These are phyloP conservation scores for Balakata baccata DNA, from an alignment of 345 rosid species.

Conservation along the genomic window DNA sequence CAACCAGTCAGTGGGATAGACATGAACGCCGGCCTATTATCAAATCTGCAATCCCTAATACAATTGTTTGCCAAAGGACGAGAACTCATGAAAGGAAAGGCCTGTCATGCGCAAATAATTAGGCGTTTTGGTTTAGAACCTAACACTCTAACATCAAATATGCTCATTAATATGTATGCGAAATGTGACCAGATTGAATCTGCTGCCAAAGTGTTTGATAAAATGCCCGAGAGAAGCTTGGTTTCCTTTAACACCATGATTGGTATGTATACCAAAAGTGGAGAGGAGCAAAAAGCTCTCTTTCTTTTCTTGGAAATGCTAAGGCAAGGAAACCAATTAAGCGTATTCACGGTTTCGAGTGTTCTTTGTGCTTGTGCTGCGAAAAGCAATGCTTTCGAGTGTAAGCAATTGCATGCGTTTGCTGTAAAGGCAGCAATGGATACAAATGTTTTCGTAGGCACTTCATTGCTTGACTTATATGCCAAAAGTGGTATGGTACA, in stretches of 20 bases:
- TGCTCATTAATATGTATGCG: conserved; percentile 47
- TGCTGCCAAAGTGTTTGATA: conserved; percentile 69
- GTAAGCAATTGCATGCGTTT: conserved; percentile 64
- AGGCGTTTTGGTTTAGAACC: conserved; percentile 28
- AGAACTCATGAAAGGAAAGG: conserved; percentile 33
- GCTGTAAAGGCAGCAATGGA: conserved; percentile 50
- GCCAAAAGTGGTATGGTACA: conserved; percentile 56
- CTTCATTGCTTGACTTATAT: conserved; percentile 81
- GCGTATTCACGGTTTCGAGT: conserved; percentile 70
- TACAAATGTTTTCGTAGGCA: conserved; percentile 52
- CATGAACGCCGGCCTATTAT: neutral
- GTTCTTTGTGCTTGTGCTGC: conserved; percentile 65
- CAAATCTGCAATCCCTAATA: conserved; percentile 30
- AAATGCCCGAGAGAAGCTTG: conserved; percentile 56
- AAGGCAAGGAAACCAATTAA: conserved; percentile 38
- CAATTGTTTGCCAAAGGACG: conserved; percentile 45
- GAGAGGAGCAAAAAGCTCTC: conserved; percentile 43
- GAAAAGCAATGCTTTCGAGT: conserved; percentile 34
- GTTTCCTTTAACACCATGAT: conserved; percentile 83
- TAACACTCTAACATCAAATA: conserved; percentile 48
- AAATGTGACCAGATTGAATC: conserved; percentile 43
- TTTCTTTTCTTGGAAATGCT: conserved; percentile 47
- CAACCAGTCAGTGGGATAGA: neutral
- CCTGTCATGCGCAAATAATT: conserved; percentile 52
- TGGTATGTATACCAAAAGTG: conserved; percentile 38